Evolutionary conservation across 1,284 basidiomycete species (phyloP).

Genomic region (Sparassis latifolia): DNA sequence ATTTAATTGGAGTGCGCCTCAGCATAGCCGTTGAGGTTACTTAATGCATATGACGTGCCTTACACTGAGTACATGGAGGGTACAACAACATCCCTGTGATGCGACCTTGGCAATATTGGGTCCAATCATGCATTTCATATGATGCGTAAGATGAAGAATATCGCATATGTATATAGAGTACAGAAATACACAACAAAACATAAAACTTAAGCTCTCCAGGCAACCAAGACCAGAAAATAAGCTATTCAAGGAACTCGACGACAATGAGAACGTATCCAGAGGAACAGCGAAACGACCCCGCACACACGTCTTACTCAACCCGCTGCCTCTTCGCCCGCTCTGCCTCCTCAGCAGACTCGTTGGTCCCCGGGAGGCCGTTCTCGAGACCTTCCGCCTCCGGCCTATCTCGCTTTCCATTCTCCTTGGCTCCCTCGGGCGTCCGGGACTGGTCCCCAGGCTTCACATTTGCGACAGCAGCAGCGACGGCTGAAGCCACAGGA

Average conservation of each 20-base stretch:
- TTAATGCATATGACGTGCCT: too few relatives aligned
- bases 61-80: too few relatives aligned
- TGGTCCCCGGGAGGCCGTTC: constrained; percentile 11
- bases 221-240: background rate
- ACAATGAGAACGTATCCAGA: background rate
- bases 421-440: constrained; percentile 9
- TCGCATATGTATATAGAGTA: too few relatives aligned
- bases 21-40: too few relatives aligned
- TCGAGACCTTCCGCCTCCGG: constrained; percentile 11
- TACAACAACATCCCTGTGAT: too few relatives aligned
- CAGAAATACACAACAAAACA: too few relatives aligned
- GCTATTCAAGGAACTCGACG: background rate
- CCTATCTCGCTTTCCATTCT: constrained; percentile 17
- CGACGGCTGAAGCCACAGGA: constrained; percentile 9
- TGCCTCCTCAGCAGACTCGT: constrained; percentile 13
- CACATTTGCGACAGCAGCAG: constrained; percentile 2
- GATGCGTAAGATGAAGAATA: too few relatives aligned
- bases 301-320: constrained; percentile 13
- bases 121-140: too few relatives aligned
- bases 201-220: background rate
- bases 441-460: background rate
- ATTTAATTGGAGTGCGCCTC: too few relatives aligned
- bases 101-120: too few relatives aligned
- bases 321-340: constrained; percentile 24
- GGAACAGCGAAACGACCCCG: background rate